Percentiles rank a stretch among this genome's conserved stretches.
phyloP scores from a whole-genome alignment of 331 rosid genomes.

The Quercus lobata region DNA sequence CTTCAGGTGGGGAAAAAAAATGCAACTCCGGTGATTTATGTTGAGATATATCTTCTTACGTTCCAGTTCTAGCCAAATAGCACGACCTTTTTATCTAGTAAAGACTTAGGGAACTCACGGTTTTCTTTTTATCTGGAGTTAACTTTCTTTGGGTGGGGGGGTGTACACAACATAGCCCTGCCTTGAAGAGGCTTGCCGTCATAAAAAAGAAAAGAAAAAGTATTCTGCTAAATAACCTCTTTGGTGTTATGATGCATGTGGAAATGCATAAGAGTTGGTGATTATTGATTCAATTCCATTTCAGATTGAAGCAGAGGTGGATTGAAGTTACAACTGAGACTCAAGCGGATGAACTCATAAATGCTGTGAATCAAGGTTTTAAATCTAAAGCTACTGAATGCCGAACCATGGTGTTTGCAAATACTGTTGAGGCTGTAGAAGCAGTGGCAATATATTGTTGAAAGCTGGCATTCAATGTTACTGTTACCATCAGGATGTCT shows the following conservation, averaged over 20 bases:
- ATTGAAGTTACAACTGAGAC: conserved; percentile 63
- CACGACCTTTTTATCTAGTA: too few species aligned
- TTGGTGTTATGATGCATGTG: neutral
- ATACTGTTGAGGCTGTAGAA: conserved; percentile 95
- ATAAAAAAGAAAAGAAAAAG: neutral
- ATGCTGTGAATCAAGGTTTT: conserved; percentile 60
- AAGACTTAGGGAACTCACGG: too few species aligned
- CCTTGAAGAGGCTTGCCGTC: too few species aligned
- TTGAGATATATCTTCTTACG: too few species aligned
- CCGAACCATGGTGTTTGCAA: conserved; percentile 93
- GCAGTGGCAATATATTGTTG: conserved; percentile 71
- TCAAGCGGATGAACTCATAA: conserved; percentile 83
- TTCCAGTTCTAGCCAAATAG: neutral
- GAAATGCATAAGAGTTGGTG: conserved; percentile 5
- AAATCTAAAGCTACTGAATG: conserved; percentile 38
- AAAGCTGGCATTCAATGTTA: conserved; percentile 36
- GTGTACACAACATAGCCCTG: too few species aligned
- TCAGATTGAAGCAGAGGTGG: conserved; percentile 35
- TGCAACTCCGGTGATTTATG: neutral
- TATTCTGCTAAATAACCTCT: neutral
- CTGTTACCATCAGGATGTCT: conserved; percentile 67
- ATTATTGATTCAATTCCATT: conserved; percentile 15
- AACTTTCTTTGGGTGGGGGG: too few species aligned
- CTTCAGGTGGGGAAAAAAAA: too few species aligned
- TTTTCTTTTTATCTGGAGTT: too few species aligned